Percentiles rank a stretch among this genome's conserved stretches.
Evolutionary conservation across 208 protist species (phyloP).

Genomic region (Crithidia expoeki): DNA sequence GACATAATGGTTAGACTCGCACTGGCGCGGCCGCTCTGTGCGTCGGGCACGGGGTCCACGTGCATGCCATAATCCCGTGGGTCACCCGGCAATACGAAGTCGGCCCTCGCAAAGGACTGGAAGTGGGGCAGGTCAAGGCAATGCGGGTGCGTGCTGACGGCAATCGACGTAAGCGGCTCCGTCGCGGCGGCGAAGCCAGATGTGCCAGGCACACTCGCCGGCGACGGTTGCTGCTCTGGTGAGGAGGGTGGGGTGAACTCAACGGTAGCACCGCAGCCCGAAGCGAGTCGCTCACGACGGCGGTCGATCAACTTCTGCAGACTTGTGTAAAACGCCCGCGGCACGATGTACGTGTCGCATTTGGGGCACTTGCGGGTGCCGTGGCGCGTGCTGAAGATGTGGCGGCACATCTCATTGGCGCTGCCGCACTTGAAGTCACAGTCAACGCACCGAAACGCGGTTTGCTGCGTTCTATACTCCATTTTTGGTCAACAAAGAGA

Average conservation of each 20-base stretch:
- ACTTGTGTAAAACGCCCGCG: slow-evolving; percentile 35
- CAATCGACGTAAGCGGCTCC: slow-evolving; percentile 19
- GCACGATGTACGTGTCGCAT: slow-evolving; percentile 47
- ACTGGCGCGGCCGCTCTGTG: background rate
- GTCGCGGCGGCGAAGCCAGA: background rate
- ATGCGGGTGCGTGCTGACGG: slow-evolving; percentile 24
- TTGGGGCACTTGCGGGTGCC: slow-evolving; percentile 35
- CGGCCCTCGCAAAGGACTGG: slow-evolving; percentile 27
- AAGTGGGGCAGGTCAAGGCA: slow-evolving; percentile 26
- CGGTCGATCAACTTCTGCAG: slow-evolving; percentile 40
- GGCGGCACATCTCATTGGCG: slow-evolving; percentile 37
- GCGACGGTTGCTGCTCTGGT: background rate
- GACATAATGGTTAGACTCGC: background rate
- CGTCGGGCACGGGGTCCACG: background rate
- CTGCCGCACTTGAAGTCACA: slow-evolving; percentile 40
- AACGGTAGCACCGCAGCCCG: background rate
- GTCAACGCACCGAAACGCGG: slow-evolving; percentile 30
- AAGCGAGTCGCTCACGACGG: background rate
- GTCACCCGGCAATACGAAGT: slow-evolving; percentile 25
- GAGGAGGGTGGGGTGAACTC: background rate
- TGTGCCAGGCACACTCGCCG: background rate
- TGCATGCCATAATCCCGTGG: slow-evolving; percentile 27
- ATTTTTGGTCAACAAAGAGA: slow-evolving; percentile 9
- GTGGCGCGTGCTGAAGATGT: slow-evolving; percentile 44
- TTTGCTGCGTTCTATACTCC: slow-evolving; percentile 6